Evolutionary conservation across 768 basidiomycete species (phyloP), one percentile per base, ranked within the genome.

Genomic region (Asterophora parasitica): DNA sequence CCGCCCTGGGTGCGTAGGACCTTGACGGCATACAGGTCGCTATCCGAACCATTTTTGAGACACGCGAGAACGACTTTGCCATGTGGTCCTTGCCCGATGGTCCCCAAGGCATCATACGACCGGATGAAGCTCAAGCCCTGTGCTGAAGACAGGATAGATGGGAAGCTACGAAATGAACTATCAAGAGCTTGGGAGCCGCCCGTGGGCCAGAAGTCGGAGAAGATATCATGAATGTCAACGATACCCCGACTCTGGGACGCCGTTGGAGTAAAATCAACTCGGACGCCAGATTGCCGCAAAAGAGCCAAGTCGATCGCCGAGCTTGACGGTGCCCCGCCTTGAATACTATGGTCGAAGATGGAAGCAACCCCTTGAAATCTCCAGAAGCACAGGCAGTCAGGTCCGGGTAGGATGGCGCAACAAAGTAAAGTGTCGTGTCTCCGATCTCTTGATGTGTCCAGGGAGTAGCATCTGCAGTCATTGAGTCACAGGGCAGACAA

Each of bases 21-120:
- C 49, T 65, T 65, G 41, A 65, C 56, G 8, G 60, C 60, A 36
- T 55, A 55, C 16, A 61, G 37, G 16, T 50, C 31, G 8, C 42
- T 37, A 8, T 51, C 30, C 4, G 30, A 27, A 20, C 41, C 31
- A 9, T 49, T 51, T 7, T 46, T 50, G 10, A 52, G 37, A 32
- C 46, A 51, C 4, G 51, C 61, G 23, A 64, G 46, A 1, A 65
- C 34, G 4, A 65, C 59, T 49, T 58, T 61, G 7, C 61, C 60
- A 41, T 60, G 58, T 7, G 57, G 57, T 4, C 64, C 65, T 36
- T 46, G 51, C 9, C 58, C 62, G 15, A 64, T 46, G 7, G 51
- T 55, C 16, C 53, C 62, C 6, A 58, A 36, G 17, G 53, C 17
- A 13, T 39, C 35, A 37, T 59, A 57, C 10, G 50, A 55, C 23